Base-by-base conservation (phyloP, 805 yeast genomes). In the Saccharomycopsis sp. region DNA sequence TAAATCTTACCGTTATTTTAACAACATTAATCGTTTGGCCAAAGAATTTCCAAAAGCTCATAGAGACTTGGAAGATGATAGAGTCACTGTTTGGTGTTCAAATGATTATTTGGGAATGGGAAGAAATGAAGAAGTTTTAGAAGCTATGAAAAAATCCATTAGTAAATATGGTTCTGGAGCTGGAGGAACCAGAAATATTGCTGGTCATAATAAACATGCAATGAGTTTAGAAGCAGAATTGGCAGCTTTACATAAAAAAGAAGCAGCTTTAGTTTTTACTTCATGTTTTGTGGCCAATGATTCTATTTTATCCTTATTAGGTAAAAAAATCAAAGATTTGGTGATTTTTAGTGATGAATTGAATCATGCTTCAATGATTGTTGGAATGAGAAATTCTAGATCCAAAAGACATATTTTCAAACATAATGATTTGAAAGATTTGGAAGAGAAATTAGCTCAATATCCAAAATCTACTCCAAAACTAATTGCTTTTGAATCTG, bases 21-120 rank as follows among this genome's bases (percentile, higher is more conserved):
- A 92, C 74, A 92, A 92, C 69, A 87, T 92, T 67, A 92, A 92
- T 69, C 79, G 99, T 52, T 70, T 92, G 52, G 97, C 97, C 36
- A 69, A 76, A 46, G 95, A 89, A 58, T 92, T 86, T 57, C 99
- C 99, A 33, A 67, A 67, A 54, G 98, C 98, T 28, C 98, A 92
- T 57, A 74, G 92, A 50, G 70, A 78, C 43, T 46, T 56, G 28
- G 85, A 79, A 55, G 66, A 66, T 13, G 94, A 86, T 54, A 83
- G 83, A 57, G 98, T 92, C 44, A 87, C 95, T 39, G 98, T 92
- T 44, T 92, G 99, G 99, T 92, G 99, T 57, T 88, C 98, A 31
- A 92, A 92, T 60, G 99, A 92, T 62, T 92, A 92, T 60, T 69
- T 92, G 46, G 96, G 97, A 10, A 84, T 92, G 92, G 89, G 96